Base-by-base conservation (phyloP, 352 stramenopile species). In the Phytophthora hibernalis region DNA sequence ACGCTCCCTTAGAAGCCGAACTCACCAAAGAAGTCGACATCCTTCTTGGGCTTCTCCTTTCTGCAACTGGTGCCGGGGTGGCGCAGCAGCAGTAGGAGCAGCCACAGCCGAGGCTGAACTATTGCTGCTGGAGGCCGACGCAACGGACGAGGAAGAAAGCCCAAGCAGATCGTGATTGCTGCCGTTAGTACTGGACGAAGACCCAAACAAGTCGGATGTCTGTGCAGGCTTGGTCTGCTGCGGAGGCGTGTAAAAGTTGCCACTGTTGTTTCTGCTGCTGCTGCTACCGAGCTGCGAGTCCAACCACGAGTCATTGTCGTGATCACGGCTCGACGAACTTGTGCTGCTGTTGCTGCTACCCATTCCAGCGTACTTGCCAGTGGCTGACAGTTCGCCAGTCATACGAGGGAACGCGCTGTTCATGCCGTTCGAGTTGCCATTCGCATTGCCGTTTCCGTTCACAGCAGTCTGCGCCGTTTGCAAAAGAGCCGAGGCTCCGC, bases 21-120 rank as follows among this genome's bases (percentile, higher is more conserved):
- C 70, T 94, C 85, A 11, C 82, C 82, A 51, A 94, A 94, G 63
- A 94, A 94, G 61, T 94, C 85, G 20, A 94, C 85, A 50, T 94
- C 80, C 63, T 92, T 91, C 63, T 92, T 91, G 48, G 80, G 74
- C 37, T 75, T 67, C 56, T 76, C 52, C 42, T 66, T 55, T 54
- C 20, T 58, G 38, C 59, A 44, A 75, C 70, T 21, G 77, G 75
- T 20, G 74, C 75, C 21, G 78, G 68, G 75, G 64, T 10, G 74
- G 37, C 6, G 66, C 52, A 11, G 70, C 38, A 22, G 70, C 55
- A n/a, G 56, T 54, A 40, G 77, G 56, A 13, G 52, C 26, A 24
- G 58, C 56, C 3, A 70, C 48, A 16, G 70, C 40, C 28, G 65
- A 35, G 33, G 78, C 33, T 2, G 68, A 56, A 7, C 52, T 42